Evolutionary conservation across 495 filamentous ascomycete genomes (phyloP), one percentile per base, ranked within the genome.

Genomic region (Penicillium argentinense): DNA sequence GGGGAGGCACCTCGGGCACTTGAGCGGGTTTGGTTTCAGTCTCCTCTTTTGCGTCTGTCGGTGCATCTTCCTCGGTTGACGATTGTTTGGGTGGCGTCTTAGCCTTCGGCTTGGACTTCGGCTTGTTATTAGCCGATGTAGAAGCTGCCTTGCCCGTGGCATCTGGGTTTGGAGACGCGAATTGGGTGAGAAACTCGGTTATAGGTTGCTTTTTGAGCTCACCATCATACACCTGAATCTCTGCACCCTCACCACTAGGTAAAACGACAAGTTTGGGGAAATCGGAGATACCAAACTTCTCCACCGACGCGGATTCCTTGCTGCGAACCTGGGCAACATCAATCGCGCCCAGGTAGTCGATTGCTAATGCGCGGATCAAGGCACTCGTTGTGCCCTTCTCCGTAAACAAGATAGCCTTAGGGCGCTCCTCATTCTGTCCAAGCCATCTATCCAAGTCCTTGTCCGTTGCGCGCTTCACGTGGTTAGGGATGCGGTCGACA

Each of bases 371-470:
- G 66, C 86, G 88, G 44, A 95, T 76, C 11, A 96, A 71, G 8
- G 91, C 76, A 62, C 87, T 88, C 0, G 87, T 91, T 11, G 85
- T 86, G 1, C 91, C 92, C 68, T 97, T 97, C 47, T 96, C 89
- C 2, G 87, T 96, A 69, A 99, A 97, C 9, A 97, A 73, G 30
- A 99, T 83, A 4, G 88, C 91, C 72, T 96, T 97, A 26, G 88
- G 79, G 4, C 79, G 77, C 28, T 87, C 82, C 46, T 89, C 86
- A 32, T 83, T 81, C 53, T 83, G 77, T 16, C 75, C 71, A 29
- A 97, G 67, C 80, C 89, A 97, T 14, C 75, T 75, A 46, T 91
- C 83, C 36, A 96, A 60, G 26, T 85, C 86, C 67, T 86, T 86
- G 67, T 95, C 88, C 18, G 83, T 84, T 5, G 96, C 71, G 44